A percentile compares a stretch with the other conserved stretches of the same genome.
These are phyloP conservation scores for Lentinula aciculospora DNA, from an alignment of 768 basidiomycete genomes.

Conservation along the genomic window DNA sequence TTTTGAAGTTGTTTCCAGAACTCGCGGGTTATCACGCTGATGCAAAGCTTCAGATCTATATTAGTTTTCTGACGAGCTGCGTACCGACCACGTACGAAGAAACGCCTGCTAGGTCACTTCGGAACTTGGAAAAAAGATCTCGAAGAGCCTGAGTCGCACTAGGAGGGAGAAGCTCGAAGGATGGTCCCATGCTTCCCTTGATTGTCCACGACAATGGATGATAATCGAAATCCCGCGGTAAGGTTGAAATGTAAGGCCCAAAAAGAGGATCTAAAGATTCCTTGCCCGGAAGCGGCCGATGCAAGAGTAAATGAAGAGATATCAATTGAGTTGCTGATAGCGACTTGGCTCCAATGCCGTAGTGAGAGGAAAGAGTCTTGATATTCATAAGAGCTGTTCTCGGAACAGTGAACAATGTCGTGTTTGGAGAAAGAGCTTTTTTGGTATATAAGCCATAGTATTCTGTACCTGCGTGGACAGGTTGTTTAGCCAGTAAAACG, in stretches of 20 bases:
- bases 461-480: constrained; percentile 18
- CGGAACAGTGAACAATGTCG: constrained; percentile 66
- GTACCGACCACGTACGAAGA: constrained; percentile 47
- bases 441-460: constrained; percentile 68
- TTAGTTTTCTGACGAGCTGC: not conserved
- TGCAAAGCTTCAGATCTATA: not conserved
- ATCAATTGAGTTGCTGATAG: constrained; percentile 71
- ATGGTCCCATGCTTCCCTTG: constrained; percentile 22
- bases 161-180: constrained; percentile 46
- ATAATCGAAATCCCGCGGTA: constrained; percentile 66
- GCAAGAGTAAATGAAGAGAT: constrained; percentile 72
- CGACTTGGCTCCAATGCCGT: constrained; percentile 31
- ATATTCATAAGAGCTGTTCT: constrained; percentile 65
- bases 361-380: constrained; percentile 56
- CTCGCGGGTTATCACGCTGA: not conserved
- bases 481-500: not conserved
- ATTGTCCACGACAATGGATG: constrained; percentile 81
- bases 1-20: not conserved
- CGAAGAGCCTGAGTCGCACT: constrained; percentile 35
- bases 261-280: constrained; percentile 50
- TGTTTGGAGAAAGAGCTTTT: constrained; percentile 36
- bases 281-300: constrained; percentile 40
- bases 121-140: constrained; percentile 42
- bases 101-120: constrained; percentile 53
- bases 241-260: constrained; percentile 72